phyloP scores from a whole-genome alignment of 208 protist genomes.

The Trypanosoma lewisi region DNA sequence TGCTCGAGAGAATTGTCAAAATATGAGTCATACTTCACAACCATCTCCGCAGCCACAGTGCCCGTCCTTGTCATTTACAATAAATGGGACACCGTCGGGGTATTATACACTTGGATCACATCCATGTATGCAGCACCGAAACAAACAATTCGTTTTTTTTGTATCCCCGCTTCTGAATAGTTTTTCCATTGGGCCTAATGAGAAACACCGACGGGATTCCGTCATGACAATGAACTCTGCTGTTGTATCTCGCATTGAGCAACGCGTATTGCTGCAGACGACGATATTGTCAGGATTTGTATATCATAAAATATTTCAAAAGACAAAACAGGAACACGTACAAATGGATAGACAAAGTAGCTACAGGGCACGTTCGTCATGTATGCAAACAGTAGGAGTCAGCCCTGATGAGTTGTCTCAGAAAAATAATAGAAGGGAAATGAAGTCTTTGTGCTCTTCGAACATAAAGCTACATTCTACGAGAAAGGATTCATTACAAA shows the following conservation, averaged over 20 bases:
- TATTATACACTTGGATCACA: conserved; percentile 76
- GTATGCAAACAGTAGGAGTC: no score
- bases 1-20: neutral
- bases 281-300: conserved; percentile 56
- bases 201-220: neutral
- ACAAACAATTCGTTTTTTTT: conserved; percentile 44
- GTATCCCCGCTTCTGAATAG: conserved; percentile 38
- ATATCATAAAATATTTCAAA: conserved; percentile 5
- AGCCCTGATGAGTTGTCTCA: no score
- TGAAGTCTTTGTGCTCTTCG: no score
- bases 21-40: neutral
- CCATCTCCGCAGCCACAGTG: neutral
- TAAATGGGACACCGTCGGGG: conserved; percentile 35
- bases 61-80: conserved; percentile 3
- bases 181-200: conserved; percentile 13
- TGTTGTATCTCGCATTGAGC: conserved; percentile 38
- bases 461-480: no score
- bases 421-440: no score
- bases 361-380: no score
- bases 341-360: no score
- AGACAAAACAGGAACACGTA: neutral
- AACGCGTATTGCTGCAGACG: conserved; percentile 52
- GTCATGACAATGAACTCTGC: conserved; percentile 21
- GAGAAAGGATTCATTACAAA: no score
- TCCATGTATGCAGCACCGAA: conserved; percentile 41